These are phyloP conservation scores for Hanseniaspora singularis DNA, from an alignment of 805 yeast genomes.

Conservation along the genomic window DNA sequence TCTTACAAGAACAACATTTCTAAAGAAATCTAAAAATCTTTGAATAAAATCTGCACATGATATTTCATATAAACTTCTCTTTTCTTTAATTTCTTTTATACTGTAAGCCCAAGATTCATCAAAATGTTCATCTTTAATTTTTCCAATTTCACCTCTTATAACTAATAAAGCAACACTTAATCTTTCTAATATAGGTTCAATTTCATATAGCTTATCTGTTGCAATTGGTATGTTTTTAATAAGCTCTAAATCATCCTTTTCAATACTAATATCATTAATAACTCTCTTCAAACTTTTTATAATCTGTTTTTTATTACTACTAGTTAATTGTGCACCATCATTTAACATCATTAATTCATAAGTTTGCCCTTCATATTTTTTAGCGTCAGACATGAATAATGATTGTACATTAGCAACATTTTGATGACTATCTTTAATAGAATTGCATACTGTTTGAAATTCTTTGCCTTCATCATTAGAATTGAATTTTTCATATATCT, in stretches of 20 bases:
- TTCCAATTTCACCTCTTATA: constrained; percentile 24
- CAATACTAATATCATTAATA: constrained; percentile 56
- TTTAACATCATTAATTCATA: constrained; percentile 61
- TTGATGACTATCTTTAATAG: constrained; percentile 43
- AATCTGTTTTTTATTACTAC: constrained; percentile 66
- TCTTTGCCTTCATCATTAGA: background rate
- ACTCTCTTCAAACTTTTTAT: constrained; percentile 60
- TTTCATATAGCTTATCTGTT: constrained; percentile 32
- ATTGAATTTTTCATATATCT: constrained; percentile 3
- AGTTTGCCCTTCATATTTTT: constrained; percentile 56
- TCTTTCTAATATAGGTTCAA: constrained; percentile 46
- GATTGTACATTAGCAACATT: constrained; percentile 43
- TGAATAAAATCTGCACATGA: constrained; percentile 41
- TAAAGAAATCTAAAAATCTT: constrained; percentile 35
- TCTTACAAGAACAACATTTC: constrained; percentile 31
- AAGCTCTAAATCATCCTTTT: constrained; percentile 39
- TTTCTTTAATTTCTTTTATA: constrained; percentile 56
- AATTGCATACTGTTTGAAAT: constrained; percentile 31
- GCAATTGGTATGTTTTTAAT: constrained; percentile 40
- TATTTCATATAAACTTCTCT: constrained; percentile 46
- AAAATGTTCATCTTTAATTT: constrained; percentile 25
- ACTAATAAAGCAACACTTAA: constrained; percentile 56
- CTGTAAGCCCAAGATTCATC: constrained; percentile 25
- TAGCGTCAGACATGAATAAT: constrained; percentile 47
- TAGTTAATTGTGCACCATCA: constrained; percentile 70